Evolutionary conservation across 192 early-diverging fungal species (phyloP), one percentile per base, ranked within the genome.

Genomic region (Gonapodya prolifera): DNA sequence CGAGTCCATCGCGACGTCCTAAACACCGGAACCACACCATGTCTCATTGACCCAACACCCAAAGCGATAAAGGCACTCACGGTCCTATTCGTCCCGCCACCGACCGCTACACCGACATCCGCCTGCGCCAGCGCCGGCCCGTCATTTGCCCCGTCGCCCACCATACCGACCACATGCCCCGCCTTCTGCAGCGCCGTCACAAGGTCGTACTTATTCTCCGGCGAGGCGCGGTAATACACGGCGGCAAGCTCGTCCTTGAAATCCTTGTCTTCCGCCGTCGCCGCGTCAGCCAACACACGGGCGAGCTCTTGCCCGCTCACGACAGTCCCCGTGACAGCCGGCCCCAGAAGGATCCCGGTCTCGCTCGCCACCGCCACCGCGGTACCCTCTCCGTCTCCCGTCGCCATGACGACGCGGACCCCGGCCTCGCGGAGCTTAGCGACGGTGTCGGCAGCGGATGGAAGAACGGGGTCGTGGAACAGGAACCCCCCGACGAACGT

Each of bases 361-460:
- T 80, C 81, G 35, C 35, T 83, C 0, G 80, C 82, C n/a, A 83
- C 81, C 2, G 82, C 78, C 36, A 83, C 35, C 2, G 83, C 83
- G 1, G 82, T 83, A 78, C 80, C 81, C 17, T 81, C 81, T 34
- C 82, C 81, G 75, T 85, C 84, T 69, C 84, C 84, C 1, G 84
- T 82, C 2, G 81, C 83, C 2, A 85, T 36, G 45, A 83, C 81
- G n/a, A 85, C 81, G 32, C 83, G 84, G 45, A 85, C 81, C 0
- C 84, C 84, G 1, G 83, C 79, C n/a, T 82, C 80, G 77, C 81
- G 82, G 78, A 83, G 83, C 34, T 83, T 81, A 13, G 76, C 78
- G 23, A 85, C 69, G 61, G 80, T 81, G 17, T 80, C 79, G 33
- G 79, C 77, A 2, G 84, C 82, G n/a, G 80, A 82, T 28, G 75